Evolutionary conservation across 495 filamentous ascomycete species (phyloP).

Genomic region (Penicillium diatomitis): DNA sequence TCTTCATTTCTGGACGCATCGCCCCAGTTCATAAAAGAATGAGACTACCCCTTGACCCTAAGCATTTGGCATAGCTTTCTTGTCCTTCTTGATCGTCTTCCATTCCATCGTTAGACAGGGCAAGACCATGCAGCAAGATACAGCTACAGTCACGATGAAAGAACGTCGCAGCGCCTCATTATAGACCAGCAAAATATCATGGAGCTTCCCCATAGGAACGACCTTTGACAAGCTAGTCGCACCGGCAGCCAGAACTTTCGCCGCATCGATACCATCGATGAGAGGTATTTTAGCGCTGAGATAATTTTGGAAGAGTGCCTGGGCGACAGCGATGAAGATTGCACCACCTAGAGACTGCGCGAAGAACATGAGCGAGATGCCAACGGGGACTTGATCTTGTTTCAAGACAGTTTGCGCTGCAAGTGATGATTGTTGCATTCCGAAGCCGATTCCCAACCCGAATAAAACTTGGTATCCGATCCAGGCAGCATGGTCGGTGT

Average conservation of each 20-base stretch:
- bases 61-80: not conserved
- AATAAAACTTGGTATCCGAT: slow-evolving; percentile 63
- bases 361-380: slow-evolving; percentile 57
- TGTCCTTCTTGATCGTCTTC: not conserved
- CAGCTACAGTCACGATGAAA: slow-evolving; percentile 44
- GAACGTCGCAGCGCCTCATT: slow-evolving; percentile 46
- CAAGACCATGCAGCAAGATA: slow-evolving; percentile 11
- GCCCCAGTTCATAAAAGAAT: too few relatives aligned
- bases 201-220: slow-evolving; percentile 33
- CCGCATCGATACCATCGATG: slow-evolving; percentile 39
- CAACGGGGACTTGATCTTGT: slow-evolving; percentile 48
- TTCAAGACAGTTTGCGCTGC: slow-evolving; percentile 55
- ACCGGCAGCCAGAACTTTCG: slow-evolving; percentile 9
- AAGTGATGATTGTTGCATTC: slow-evolving; percentile 60
- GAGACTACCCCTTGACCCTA: not conserved
- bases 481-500: slow-evolving; percentile 47
- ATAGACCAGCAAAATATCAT: slow-evolving; percentile 42
- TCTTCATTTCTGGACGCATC: too few relatives aligned
- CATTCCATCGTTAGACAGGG: not conserved
- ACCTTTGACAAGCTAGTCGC: slow-evolving; percentile 13
- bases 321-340: slow-evolving; percentile 51
- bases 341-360: slow-evolving; percentile 57
- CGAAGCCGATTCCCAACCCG: slow-evolving; percentile 61
- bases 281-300: slow-evolving; percentile 32
- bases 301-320: slow-evolving; percentile 48